A percentile compares a stretch with the other conserved stretches of the same genome.
These are phyloP conservation scores for Kodamaea hsintzibuensis DNA, from an alignment of 805 yeast genomes.

Conservation along the genomic window DNA sequence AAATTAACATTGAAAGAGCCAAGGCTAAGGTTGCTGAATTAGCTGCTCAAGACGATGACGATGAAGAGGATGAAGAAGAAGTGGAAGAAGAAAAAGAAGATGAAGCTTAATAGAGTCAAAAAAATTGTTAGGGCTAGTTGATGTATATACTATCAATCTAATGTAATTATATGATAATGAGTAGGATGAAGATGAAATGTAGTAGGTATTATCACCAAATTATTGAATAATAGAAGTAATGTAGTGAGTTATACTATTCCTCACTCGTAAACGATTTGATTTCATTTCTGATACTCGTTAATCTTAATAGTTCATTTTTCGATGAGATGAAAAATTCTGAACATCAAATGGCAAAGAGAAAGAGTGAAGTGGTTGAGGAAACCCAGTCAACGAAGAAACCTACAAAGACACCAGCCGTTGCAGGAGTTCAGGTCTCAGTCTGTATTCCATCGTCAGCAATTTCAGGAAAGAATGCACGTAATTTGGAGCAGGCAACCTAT, in stretches of 20 bases:
- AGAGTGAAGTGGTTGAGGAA: conserved; percentile 16
- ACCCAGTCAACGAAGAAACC: conserved; percentile 31
- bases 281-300: neutral
- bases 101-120: conserved; percentile 3
- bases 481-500: conserved; percentile 71
- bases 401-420: conserved; percentile 20
- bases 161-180: neutral
- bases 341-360: conserved; percentile 22
- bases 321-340: conserved; percentile 4
- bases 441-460: conserved; percentile 76
- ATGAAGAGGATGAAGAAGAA: conserved; percentile 35
- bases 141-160: conserved; percentile 1
- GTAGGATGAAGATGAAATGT: neutral
- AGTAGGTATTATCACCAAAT: too few species aligned
- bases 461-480: conserved; percentile 53
- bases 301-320: neutral
- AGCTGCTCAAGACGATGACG: conserved; percentile 46
- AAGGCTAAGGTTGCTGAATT: conserved; percentile 73
- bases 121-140: conserved; percentile 1
- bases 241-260: neutral
- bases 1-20: conserved; percentile 71
- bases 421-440: conserved; percentile 46
- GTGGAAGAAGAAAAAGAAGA: conserved; percentile 39
- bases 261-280: neutral
- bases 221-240: neutral